Conservation (phyloP, 192 early-diverging fungal species). For the Chytriomyces sp. region DNA sequence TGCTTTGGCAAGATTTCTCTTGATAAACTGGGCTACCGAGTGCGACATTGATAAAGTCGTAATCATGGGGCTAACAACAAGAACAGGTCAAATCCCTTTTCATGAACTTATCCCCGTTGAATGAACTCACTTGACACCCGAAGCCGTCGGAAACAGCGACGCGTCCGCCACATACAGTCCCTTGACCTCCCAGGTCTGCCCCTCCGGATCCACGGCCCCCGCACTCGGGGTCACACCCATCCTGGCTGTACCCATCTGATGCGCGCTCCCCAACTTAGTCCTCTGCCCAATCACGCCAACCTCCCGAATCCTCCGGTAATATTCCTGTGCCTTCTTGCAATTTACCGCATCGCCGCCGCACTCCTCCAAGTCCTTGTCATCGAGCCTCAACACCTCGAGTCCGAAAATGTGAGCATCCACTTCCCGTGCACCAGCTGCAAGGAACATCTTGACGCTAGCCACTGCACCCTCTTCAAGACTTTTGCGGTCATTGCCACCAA, state of each 20-base stretch:
- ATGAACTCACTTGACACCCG: conserved; percentile 58
- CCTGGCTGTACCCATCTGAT: conserved; percentile 67
- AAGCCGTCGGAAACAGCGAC: conserved; percentile 69
- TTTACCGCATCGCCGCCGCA: neutral
- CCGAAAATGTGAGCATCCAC: conserved; percentile 53
- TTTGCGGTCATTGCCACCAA: conserved; percentile 56
- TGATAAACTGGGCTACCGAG: conserved; percentile 30
- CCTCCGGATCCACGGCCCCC: conserved; percentile 67
- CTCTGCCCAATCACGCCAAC: neutral
- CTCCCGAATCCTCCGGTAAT: conserved; percentile 7
- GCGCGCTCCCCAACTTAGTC: conserved; percentile 44
- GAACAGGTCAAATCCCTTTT: neutral
- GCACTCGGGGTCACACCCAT: conserved; percentile 61
- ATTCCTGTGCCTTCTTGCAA: conserved; percentile 18
- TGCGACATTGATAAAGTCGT: conserved; percentile 25
- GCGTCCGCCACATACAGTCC: conserved; percentile 75
- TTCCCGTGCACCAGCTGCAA: conserved; percentile 65
- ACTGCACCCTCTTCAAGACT: conserved; percentile 50
- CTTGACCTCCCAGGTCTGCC: conserved; percentile 74
- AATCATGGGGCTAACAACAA: conserved; percentile 31
- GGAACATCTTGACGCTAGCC: conserved; percentile 49
- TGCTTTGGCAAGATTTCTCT: conserved; percentile 3
- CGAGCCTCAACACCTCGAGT: conserved; percentile 16
- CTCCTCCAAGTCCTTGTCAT: conserved; percentile 29
- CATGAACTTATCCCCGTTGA: neutral